Evolutionary conservation across 768 basidiomycete species (phyloP).

Genomic region (Auriscalpium microsporum): DNA sequence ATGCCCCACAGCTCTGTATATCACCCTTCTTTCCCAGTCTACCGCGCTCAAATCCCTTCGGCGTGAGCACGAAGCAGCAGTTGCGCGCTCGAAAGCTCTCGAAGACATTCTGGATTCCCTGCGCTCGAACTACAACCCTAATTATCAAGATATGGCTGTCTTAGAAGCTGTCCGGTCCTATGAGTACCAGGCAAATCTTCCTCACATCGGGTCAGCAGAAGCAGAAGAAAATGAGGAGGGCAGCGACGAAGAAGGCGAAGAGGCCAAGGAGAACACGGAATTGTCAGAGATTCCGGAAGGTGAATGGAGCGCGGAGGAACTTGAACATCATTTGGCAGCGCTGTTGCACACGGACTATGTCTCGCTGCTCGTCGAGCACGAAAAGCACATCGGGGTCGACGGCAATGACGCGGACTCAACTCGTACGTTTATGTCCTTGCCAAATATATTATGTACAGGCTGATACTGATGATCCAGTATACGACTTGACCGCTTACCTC

Average conservation of each 20-base stretch:
- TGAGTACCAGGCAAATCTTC: conserved; percentile 64
- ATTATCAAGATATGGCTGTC: conserved; percentile 99
- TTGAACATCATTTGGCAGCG: conserved; percentile 48
- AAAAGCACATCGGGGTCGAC: conserved; percentile 49
- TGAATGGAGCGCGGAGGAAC: conserved; percentile 49
- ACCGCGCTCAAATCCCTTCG: conserved; percentile 71
- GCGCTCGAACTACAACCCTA: conserved; percentile 87
- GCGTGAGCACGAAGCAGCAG: conserved; percentile 59
- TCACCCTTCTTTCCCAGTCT: conserved; percentile 63
- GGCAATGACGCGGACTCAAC: conserved; percentile 24
- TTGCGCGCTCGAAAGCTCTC: conserved; percentile 69
- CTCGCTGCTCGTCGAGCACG: conserved; percentile 68
- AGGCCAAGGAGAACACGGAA: conserved; percentile 15
- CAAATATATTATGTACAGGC: background rate
- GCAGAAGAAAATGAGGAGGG: conserved; percentile 46
- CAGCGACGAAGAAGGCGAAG: conserved; percentile 25
- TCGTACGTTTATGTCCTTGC: conserved; percentile 37
- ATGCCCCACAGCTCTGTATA: conserved; percentile 58
- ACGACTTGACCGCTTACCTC: conserved; percentile 71
- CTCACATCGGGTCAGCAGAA: conserved; percentile 62
- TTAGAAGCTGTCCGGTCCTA: conserved; percentile 93
- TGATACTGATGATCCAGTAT: conserved; percentile 46
- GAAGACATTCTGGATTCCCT: conserved; percentile 78
- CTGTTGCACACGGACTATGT: conserved; percentile 63
- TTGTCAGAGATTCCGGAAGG: conserved; percentile 45